Percentiles rank a stretch among this genome's conserved stretches.
Conservation (phyloP, 164 flowering plant species). For the Annona squamosa region DNA sequence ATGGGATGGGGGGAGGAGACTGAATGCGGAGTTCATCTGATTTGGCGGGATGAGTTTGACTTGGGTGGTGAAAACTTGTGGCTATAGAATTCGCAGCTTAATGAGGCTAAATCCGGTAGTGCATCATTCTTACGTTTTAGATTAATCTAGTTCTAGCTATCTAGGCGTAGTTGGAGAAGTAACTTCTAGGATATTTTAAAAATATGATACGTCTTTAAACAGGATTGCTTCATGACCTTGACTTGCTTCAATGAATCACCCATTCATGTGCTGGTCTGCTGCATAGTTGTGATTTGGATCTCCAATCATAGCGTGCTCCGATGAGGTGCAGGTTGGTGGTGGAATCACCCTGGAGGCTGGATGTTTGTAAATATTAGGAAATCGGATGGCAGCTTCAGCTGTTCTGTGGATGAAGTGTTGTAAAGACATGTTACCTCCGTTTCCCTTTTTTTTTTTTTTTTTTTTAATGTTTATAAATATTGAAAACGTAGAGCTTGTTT, state of each 20-base stretch:
- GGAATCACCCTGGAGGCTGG: not conserved
- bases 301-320: not conserved
- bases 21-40: not conserved
- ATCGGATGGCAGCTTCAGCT: not conserved
- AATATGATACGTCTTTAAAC: too few species aligned
- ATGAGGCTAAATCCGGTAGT: too few species aligned
- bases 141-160: too few species aligned
- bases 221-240: too few species aligned
- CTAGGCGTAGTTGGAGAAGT: too few species aligned
- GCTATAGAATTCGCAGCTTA: too few species aligned
- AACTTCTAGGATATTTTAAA: too few species aligned
- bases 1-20: conserved; percentile 7
- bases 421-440: not conserved
- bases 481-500: not conserved
- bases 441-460: not conserved
- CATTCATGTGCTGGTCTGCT: not conserved
- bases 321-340: not conserved
- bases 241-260: not conserved
- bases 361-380: not conserved
- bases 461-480: not conserved
- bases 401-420: conserved; percentile 4
- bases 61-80: not conserved
- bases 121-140: too few species aligned
- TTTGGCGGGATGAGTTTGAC: not conserved
- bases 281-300: not conserved